These are phyloP conservation scores for Neopestalotiopsis sp. DNA, from an alignment of 2,329 filamentous ascomycete genomes.

Conservation along the genomic window DNA sequence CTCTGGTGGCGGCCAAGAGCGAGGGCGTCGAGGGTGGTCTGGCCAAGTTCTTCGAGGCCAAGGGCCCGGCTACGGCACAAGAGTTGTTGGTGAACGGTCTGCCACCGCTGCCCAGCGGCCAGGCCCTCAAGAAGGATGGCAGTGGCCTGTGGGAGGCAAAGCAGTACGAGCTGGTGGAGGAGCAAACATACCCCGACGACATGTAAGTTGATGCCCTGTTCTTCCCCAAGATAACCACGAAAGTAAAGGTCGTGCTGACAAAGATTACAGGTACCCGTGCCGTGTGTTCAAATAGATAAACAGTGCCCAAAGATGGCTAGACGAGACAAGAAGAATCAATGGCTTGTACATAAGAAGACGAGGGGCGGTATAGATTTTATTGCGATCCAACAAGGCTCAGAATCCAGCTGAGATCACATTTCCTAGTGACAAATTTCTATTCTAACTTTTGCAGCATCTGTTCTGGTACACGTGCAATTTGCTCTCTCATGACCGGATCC, in stretches of 20 bases:
- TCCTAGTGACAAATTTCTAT: slow-evolving; percentile 1
- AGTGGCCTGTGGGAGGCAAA: slow-evolving; percentile 65
- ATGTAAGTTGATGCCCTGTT: slow-evolving; percentile 39
- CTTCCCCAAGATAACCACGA: slow-evolving; percentile 11
- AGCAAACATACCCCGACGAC: slow-evolving; percentile 72
- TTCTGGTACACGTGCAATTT: background rate
- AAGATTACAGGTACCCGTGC: slow-evolving; percentile 62
- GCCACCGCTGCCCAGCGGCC: slow-evolving; percentile 84
- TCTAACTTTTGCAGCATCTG: background rate
- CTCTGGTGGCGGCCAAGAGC: slow-evolving; percentile 75
- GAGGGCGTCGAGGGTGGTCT: slow-evolving; percentile 75
- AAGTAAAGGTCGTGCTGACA: slow-evolving; percentile 34
- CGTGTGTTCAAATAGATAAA: slow-evolving; percentile 61
- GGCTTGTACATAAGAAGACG: slow-evolving; percentile 33
- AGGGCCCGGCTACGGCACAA: slow-evolving; percentile 47
- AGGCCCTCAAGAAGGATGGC: slow-evolving; percentile 53
- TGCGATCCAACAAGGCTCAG: slow-evolving; percentile 4
- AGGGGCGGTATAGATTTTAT: slow-evolving; percentile 20
- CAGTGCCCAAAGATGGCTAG: slow-evolving; percentile 21
- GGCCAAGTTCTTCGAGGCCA: slow-evolving; percentile 74
- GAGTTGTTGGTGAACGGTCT: slow-evolving; percentile 78
- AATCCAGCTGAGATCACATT: slow-evolving; percentile 3
- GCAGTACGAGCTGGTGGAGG: slow-evolving; percentile 66
- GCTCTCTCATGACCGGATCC: background rate
- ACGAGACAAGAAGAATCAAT: slow-evolving; percentile 1